Evolutionary conservation across 257 asterid genomes (phyloP), one percentile per base, ranked within the genome.

Genomic region (Fraxinus cuspidata): DNA sequence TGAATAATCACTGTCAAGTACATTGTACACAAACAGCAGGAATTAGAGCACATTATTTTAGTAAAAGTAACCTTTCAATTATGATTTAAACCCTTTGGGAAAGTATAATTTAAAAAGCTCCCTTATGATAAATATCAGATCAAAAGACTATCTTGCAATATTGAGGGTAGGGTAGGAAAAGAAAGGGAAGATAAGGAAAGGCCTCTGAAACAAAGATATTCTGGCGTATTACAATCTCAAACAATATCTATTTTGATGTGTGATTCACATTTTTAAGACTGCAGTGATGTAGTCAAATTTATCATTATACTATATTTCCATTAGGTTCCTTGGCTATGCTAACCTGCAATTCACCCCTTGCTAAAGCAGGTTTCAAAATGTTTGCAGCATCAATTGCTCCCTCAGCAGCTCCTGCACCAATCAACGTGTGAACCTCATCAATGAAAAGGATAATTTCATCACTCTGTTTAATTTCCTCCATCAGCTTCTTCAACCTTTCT

Each of bases 381-480:
- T 95, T 95, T 31, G 99, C 99, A 8, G 99, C 99, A 83, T 93
- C 97, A 78, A 95, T 93, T 15, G 99, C 99, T 74, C 98, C 98
- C 82, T 91, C 99, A 3, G 97, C 99, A 76, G 99, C 99, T 84
- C 99, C 99, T 34, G 99, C 99, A 74, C 99, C 99, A 71, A 94
- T 93, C 83, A 95, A 87, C 1, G 99, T 95, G 87, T 93, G 99
- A 77, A 95, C 97, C 85, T 95, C 99, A 81, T 95, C 99, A 44
- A 95, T 95, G 81, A 95, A 95, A 72, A 95, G 97, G 64, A 95
- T 93, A 78, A 91, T 93, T 72, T 93, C 96, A 72, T 91, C 97
- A 79, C 95, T 95, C 84, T 93, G 97, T 80, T 89, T 95, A 34
- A 95, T 88, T 85, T 95, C 99, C 83, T 95, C 99, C 96, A 93